Evolutionary conservation across 1,284 basidiomycete genomes (phyloP).

Genomic region (Sanghuangporus baumii): DNA sequence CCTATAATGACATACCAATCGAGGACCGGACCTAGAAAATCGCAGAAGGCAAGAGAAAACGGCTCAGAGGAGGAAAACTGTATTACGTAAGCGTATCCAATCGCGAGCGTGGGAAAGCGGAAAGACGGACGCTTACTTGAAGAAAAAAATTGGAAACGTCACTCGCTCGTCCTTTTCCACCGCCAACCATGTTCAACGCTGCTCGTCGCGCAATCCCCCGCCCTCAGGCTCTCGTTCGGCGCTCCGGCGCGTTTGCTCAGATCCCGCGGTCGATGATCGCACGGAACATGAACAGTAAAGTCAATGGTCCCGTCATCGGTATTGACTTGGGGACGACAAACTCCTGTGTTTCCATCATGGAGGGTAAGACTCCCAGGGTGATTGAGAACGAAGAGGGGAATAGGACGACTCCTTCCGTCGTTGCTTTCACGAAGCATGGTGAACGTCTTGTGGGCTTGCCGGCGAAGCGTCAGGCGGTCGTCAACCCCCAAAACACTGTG

Average conservation of each 20-base stretch:
- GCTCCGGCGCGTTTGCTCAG: slow-evolving; percentile 58
- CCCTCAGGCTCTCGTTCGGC: slow-evolving; percentile 45
- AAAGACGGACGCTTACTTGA: not conserved
- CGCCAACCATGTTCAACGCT: slow-evolving; percentile 46
- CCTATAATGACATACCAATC: not conserved
- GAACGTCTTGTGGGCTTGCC: slow-evolving; percentile 94
- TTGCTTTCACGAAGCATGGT: slow-evolving; percentile 96
- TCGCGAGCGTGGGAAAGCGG: slow-evolving; percentile 2
- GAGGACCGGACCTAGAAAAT: not conserved
- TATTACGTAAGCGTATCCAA: not conserved
- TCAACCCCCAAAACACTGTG: slow-evolving; percentile 93
- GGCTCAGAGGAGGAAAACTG: not conserved
- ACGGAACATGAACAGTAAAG: slow-evolving; percentile 81
- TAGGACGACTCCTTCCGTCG: slow-evolving; percentile 95
- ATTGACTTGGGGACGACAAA: slow-evolving; percentile 87
- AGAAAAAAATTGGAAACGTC: slow-evolving; percentile 13
- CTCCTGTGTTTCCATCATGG: slow-evolving; percentile 94
- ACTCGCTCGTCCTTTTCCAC: not conserved
- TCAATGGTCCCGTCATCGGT: slow-evolving; percentile 76
- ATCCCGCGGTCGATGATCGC: slow-evolving; percentile 66
- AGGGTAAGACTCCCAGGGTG: slow-evolving; percentile 91
- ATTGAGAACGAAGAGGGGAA: slow-evolving; percentile 98
- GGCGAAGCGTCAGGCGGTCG: slow-evolving; percentile 95
- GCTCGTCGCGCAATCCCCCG: slow-evolving; percentile 48
- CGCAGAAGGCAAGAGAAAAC: not conserved